Evolutionary conservation across 768 basidiomycete genomes (phyloP).

Genomic region (Leccinum subtestaceum): DNA sequence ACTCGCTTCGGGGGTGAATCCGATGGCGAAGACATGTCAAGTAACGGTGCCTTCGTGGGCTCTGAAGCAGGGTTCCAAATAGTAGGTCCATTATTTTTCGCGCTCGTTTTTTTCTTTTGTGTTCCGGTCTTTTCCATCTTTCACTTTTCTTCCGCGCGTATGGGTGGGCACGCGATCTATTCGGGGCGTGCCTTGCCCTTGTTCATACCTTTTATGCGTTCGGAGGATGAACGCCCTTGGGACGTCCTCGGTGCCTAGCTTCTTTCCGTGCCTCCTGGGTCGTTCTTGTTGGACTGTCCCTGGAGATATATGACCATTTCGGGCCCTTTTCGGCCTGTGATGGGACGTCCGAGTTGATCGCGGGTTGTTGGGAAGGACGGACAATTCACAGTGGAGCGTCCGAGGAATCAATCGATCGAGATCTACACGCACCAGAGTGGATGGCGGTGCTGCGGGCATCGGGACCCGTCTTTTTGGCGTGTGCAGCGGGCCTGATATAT

Average conservation of each 20-base stretch:
- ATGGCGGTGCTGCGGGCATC: constrained; percentile 11
- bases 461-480: not conserved
- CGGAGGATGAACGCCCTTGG: not conserved
- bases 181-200: not conserved
- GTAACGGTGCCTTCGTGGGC: constrained; percentile 32
- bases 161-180: not conserved
- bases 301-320: not conserved
- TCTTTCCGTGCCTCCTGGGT: not conserved
- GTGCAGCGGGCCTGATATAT: not conserved
- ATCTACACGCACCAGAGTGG: constrained; percentile 7
- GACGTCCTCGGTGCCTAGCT: constrained; percentile 1
- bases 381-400: constrained; percentile 2
- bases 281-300: not conserved
- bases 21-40: constrained; percentile 22
- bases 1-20: constrained; percentile 44
- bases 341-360: constrained; percentile 10
- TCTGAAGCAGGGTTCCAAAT: constrained; percentile 27
- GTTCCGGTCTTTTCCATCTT: not conserved
- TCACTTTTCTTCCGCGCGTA: not conserved
- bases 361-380: not conserved
- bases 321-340: not conserved
- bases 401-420: constrained; percentile 19
- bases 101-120: not conserved
- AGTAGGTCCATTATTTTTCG: constrained; percentile 25
- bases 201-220: not conserved